Conservation (phyloP, 1,284 basidiomycete genomes). For the Ceratobasidium sp. region DNA sequence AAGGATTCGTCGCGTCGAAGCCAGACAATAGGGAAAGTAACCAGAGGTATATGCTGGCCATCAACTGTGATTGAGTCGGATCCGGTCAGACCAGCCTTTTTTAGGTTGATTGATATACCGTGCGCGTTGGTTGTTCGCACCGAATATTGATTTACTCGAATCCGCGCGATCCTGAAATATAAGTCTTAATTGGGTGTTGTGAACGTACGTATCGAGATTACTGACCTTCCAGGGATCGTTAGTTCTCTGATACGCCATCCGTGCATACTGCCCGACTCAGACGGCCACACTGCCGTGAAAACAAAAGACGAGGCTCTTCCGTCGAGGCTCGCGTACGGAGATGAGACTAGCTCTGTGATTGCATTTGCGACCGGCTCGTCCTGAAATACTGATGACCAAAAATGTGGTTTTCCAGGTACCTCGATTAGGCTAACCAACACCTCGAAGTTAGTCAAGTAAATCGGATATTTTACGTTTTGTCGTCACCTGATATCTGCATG, state of each 20-base stretch:
- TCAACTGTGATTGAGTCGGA: slow-evolving; percentile 23
- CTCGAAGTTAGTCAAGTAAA: neutral
- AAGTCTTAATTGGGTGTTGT: neutral
- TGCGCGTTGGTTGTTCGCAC: slow-evolving; percentile 44
- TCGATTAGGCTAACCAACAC: slow-evolving; percentile 40
- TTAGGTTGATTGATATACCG: slow-evolving; percentile 16
- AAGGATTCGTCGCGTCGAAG: slow-evolving; percentile 2
- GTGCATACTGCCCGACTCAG: slow-evolving; percentile 47
- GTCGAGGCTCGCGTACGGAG: neutral
- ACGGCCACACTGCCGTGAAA: slow-evolving; percentile 48
- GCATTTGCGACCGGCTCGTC: slow-evolving; percentile 36
- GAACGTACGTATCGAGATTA: neutral
- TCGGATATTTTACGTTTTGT: neutral
- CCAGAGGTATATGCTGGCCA: slow-evolving; percentile 6
- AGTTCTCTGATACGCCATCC: slow-evolving; percentile 46
- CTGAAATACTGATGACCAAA: slow-evolving; percentile 45
- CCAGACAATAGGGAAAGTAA: neutral
- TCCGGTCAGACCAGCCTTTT: neutral
- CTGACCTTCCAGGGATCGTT: slow-evolving; percentile 46
- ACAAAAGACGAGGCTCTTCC: slow-evolving; percentile 33
- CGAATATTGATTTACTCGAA: slow-evolving; percentile 4
- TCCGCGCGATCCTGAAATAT: slow-evolving; percentile 25
- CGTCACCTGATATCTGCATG: slow-evolving; percentile 45
- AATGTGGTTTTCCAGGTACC: slow-evolving; percentile 47
- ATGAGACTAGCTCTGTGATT: slow-evolving; percentile 30